A percentile compares a stretch with the other conserved stretches of the same genome.
Conservation (phyloP, 768 basidiomycete species). For the Crassisporium funariophilum region DNA sequence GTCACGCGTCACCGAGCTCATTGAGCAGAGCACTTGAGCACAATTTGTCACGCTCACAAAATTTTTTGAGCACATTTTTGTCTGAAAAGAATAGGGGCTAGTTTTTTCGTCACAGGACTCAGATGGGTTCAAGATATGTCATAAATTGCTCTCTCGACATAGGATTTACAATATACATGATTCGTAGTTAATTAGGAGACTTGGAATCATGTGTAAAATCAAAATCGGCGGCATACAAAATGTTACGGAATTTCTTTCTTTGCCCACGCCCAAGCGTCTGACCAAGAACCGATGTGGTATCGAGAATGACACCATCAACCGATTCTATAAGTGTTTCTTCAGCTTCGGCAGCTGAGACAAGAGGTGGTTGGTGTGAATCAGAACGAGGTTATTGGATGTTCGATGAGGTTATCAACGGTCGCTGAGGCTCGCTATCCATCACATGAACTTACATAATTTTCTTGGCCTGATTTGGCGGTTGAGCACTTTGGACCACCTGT, state of each 20-base stretch:
- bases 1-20: neutral
- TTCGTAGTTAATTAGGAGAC: no score
- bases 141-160: neutral
- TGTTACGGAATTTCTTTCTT: slow-evolving; percentile 3
- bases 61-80: neutral
- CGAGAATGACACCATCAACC: slow-evolving; percentile 1
- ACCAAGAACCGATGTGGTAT: neutral
- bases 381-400: no score
- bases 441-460: no score
- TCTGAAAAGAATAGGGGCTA: neutral
- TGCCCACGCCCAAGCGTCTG: neutral
- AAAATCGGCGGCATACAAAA: neutral
- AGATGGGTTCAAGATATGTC: neutral
- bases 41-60: neutral
- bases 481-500: no score
- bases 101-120: neutral
- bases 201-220: neutral
- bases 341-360: slow-evolving; percentile 7
- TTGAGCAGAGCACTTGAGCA: neutral
- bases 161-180: no score
- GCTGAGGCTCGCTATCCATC: no score
- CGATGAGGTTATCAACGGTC: no score
- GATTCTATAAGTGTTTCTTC: slow-evolving; percentile 2
- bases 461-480: no score
- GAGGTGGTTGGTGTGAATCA: no score